These are phyloP conservation scores for Paxillus involutus DNA, from an alignment of 768 basidiomycete genomes.

Conservation along the genomic window DNA sequence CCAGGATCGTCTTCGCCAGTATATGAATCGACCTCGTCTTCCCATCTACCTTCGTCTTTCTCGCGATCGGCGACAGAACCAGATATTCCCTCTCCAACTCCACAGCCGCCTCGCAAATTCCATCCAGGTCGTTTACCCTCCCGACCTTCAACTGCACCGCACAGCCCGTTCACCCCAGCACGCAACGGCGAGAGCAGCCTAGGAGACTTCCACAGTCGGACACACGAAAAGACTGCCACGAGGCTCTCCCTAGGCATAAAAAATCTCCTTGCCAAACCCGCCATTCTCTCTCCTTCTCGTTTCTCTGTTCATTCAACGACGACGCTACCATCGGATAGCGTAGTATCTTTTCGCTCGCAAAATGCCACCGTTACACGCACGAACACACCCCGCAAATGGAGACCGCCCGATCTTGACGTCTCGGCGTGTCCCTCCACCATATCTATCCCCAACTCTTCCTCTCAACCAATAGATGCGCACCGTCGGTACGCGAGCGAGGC, in stretches of 20 bases:
- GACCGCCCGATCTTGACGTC: conserved; percentile 23
- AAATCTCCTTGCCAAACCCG: conserved; percentile 36
- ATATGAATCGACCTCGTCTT: conserved; percentile 15
- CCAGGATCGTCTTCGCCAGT: conserved; percentile 11
- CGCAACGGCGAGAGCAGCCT: not conserved
- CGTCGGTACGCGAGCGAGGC: conserved; percentile 20
- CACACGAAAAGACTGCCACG: conserved; percentile 10
- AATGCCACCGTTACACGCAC: conserved; percentile 7
- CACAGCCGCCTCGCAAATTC: not conserved
- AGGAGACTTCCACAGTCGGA: conserved; percentile 9
- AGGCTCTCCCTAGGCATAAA: conserved; percentile 31
- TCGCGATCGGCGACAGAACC: conserved; percentile 20
- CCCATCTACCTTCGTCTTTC: conserved; percentile 12
- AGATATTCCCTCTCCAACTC: conserved; percentile 9
- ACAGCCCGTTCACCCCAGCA: not conserved
- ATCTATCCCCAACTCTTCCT: not conserved
- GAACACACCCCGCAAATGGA: conserved; percentile 19
- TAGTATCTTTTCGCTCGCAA: conserved; percentile 7
- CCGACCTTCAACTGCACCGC: conserved; percentile 20
- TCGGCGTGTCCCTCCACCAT: conserved; percentile 9
- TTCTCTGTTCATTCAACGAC: conserved; percentile 18
- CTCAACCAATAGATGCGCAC: conserved; percentile 11
- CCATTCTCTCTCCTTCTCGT: conserved; percentile 20
- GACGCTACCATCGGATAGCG: conserved; percentile 8
- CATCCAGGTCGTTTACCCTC: not conserved